phyloP scores from a whole-genome alignment of 805 yeast species.

The Candida silvatica region DNA sequence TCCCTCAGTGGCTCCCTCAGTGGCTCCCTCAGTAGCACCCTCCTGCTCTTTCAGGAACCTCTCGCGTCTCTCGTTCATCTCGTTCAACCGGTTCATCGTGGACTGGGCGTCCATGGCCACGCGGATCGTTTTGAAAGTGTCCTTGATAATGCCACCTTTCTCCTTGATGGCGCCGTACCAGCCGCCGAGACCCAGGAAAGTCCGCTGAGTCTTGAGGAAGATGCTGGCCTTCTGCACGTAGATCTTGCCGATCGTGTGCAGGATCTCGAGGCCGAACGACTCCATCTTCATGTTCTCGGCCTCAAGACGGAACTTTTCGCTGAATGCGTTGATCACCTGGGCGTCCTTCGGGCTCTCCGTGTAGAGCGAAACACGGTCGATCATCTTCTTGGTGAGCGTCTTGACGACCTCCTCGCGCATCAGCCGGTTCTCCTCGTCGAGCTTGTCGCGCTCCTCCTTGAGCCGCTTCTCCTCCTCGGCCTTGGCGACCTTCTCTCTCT shows the following conservation, averaged over 20 bases:
- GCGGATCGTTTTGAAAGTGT: conserved; percentile 73
- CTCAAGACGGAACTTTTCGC: conserved; percentile 45
- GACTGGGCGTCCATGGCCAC: conserved; percentile 85
- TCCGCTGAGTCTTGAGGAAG: conserved; percentile 60
- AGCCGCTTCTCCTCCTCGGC: conserved; percentile 24
- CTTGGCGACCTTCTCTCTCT: conserved; percentile 20
- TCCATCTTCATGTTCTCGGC: conserved; percentile 84
- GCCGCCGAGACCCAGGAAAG: conserved; percentile 78
- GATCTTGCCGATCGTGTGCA: conserved; percentile 74
- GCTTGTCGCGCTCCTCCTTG: conserved; percentile 50
- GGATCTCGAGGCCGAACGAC: conserved; percentile 86
- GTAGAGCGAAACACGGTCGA: conserved; percentile 34
- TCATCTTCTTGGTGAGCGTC: conserved; percentile 41
- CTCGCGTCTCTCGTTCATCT: conserved; percentile 50
- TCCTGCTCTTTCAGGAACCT: conserved; percentile 18
- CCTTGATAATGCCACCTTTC: conserved; percentile 75
- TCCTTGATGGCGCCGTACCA: conserved; percentile 75
- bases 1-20: conserved; percentile 2
- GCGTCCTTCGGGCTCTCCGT: conserved; percentile 53
- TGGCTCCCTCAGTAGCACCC: conserved; percentile 21
- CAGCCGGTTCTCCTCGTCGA: conserved; percentile 67
- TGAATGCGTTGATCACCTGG: conserved; percentile 52
- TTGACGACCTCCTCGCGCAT: conserved; percentile 47
- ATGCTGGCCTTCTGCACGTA: conserved; percentile 72
- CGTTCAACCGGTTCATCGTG: conserved; percentile 64